Evolutionary conservation across 1,139 yeast genomes (phyloP), one percentile per base, ranked within the genome.

Genomic region (Debaryomyces coudertii): DNA sequence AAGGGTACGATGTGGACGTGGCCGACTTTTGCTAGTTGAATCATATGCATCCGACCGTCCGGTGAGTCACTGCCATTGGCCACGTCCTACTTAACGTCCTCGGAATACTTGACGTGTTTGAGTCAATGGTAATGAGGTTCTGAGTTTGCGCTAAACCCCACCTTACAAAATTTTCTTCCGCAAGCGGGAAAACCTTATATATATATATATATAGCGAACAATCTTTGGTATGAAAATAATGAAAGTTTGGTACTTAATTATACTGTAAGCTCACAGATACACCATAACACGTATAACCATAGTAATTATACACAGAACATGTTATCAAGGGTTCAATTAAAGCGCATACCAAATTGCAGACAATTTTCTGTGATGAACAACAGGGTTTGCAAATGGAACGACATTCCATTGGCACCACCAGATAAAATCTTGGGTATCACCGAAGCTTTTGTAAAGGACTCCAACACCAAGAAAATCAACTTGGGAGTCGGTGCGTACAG

Each of bases 351-450:
- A 14, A 33, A 34, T 47, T 48, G 46, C 40, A 58, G 62, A 52
- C 55, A 49, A 28, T 59, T 62, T 46, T 61, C 66, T 47, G 55
- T 60, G 47, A 36, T 55, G 43, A 51, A 42, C 44, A 51, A 42
- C 44, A 53, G 51, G 36, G 52, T 57, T 38, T 53, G 49, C 38
- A 62, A 65, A 52, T 74, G 77, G 78, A 64, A 62, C 49, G 74
- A 73, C 22, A 73, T 76, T 52, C 79, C 81, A 45, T 79, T 79
- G 61, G 88, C 88, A 24, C 87, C 88, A 40, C 85, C 90, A 24
- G 93, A 86, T 66, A 83, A 85, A 58, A 85, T 86, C 52, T 71
- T 86, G 58, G 92, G 92, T 35, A 75, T 85, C 46, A 71, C 84
- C 28, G 85, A 80, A 53, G 78, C 82, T 50, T 75, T 52, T 58